Evolutionary conservation across 305 asterid species (phyloP), one percentile per base, ranked within the genome.

Genomic region (Fraxinus sp.): DNA sequence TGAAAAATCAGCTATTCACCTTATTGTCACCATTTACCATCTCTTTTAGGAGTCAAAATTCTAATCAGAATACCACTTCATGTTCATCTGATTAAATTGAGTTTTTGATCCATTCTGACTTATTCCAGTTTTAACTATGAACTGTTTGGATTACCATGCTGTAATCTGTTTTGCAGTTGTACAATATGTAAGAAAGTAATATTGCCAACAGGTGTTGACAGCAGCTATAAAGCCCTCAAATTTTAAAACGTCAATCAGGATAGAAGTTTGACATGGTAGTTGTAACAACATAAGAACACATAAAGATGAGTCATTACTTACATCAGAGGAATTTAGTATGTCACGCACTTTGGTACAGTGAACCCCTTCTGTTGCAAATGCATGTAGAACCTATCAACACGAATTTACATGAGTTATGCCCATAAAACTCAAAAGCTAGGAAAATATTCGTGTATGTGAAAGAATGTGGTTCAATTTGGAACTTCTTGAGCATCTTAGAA

Each of bases 321-420:
- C 99, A 85, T 90, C 87, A 39, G 99, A 96, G 87, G 98, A 86
- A 88, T 89, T 84, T 74, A 96, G 89, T 92, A 93, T 89, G 75
- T 93, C 97, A 14, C 92, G 94, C 80, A 96, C 98, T 96, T 88
- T 96, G 82, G 88, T 86, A 85, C 98, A 96, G 78, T 93, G 95
- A 77, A 97, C 98, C 79, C 99, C 99, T 87, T 96, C 99, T 24
- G 96, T 90, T 59, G 98, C 97, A 92, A 96, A 95, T 82, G 99
- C 99, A 88, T 91, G 98, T 88, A 96, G 87, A 85, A 96, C 99
- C 99, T 96, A 87, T 6, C 79, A 79, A 80, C 74, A 84, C 59
- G 16, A 80, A 68, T 30, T 30, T 28, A 1, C 22, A 14, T 9
- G 81, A 71, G 83, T 59, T 75, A 88, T 39, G 78, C 76, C 78